Evolutionary conservation across 495 filamentous ascomycete species (phyloP).

Genomic region (Articulospora tetracladia): DNA sequence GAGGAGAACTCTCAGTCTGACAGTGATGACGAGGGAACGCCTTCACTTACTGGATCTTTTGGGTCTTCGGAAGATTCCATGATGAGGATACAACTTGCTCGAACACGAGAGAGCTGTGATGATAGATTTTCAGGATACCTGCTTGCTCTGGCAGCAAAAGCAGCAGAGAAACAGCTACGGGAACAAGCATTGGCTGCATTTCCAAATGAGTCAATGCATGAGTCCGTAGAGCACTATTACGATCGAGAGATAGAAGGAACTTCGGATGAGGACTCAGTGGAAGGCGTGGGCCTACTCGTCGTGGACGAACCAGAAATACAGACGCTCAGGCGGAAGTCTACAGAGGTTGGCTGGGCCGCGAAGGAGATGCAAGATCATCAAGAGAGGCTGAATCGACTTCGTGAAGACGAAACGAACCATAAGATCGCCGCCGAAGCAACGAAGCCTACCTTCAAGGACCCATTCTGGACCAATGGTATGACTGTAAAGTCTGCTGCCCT

Average conservation of each 20-base stretch:
- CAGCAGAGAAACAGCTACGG: constrained; percentile 68
- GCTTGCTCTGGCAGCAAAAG: constrained; percentile 68
- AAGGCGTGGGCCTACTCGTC: constrained; percentile 25
- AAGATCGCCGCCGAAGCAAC: constrained; percentile 26
- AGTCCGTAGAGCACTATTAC: constrained; percentile 52
- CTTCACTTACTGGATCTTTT: constrained; percentile 52
- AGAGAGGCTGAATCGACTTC: constrained; percentile 27
- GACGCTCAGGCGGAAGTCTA: constrained; percentile 41
- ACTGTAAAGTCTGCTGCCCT: constrained; percentile 25
- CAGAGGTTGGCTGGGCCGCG: constrained; percentile 44
- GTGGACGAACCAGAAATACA: constrained; percentile 33
- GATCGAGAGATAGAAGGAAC: constrained; percentile 48
- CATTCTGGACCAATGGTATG: constrained; percentile 31
- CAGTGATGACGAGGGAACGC: constrained; percentile 31
- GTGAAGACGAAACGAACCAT: constrained; percentile 29
- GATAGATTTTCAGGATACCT: constrained; percentile 70
- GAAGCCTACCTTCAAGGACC: constrained; percentile 33
- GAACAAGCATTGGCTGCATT: constrained; percentile 70
- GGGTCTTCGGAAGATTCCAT: constrained; percentile 48
- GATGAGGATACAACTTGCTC: constrained; percentile 45
- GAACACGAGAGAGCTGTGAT: constrained; percentile 59
- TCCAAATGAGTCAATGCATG: constrained; percentile 62
- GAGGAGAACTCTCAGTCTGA: constrained; percentile 26
- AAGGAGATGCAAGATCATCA: constrained; percentile 40
- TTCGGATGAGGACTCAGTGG: constrained; percentile 24